These are phyloP conservation scores for Ogataea sp. DNA, from an alignment of 805 yeast genomes.

Conservation along the genomic window DNA sequence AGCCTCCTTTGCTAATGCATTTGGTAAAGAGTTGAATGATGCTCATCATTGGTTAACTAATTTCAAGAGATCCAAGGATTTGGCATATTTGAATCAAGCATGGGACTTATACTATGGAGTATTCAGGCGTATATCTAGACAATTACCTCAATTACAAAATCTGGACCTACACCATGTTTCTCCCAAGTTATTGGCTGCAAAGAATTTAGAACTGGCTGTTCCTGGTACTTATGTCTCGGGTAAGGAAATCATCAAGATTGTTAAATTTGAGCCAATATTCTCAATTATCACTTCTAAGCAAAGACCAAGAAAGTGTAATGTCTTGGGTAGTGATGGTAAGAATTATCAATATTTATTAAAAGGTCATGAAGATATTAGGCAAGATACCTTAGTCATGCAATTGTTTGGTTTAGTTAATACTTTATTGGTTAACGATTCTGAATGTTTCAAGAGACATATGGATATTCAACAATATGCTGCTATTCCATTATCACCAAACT, in stretches of 20 bases:
- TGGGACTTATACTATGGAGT: slow-evolving; percentile 97
- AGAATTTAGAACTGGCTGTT: slow-evolving; percentile 76
- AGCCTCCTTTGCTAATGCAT: slow-evolving; percentile 84
- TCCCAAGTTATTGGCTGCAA: slow-evolving; percentile 75
- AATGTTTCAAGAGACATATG: slow-evolving; percentile 91
- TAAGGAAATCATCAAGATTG: slow-evolving; percentile 64
- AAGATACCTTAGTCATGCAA: slow-evolving; percentile 97
- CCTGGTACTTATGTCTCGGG: slow-evolving; percentile 93
- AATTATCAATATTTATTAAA: slow-evolving; percentile 76
- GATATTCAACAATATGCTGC: slow-evolving; percentile 91
- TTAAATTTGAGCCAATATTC: slow-evolving; percentile 72
- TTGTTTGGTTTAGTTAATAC: slow-evolving; percentile 93
- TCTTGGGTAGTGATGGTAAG: slow-evolving; percentile 87
- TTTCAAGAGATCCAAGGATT: slow-evolving; percentile 77
- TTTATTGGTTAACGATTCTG: slow-evolving; percentile 79
- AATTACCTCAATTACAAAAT: slow-evolving; percentile 77
- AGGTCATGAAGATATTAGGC: slow-evolving; percentile 98
- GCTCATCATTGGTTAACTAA: slow-evolving; percentile 92
- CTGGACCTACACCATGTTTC: slow-evolving; percentile 90
- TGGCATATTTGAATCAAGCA: slow-evolving; percentile 86
- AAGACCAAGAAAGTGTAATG: slow-evolving; percentile 78
- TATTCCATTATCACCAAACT: slow-evolving; percentile 91
- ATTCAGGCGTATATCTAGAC: slow-evolving; percentile 83
- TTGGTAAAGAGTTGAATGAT: slow-evolving; percentile 86
- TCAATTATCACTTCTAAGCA: slow-evolving; percentile 91